These are phyloP conservation scores for Tritrichomonas foetus DNA, from an alignment of 208 protist genomes.

Conservation along the genomic window DNA sequence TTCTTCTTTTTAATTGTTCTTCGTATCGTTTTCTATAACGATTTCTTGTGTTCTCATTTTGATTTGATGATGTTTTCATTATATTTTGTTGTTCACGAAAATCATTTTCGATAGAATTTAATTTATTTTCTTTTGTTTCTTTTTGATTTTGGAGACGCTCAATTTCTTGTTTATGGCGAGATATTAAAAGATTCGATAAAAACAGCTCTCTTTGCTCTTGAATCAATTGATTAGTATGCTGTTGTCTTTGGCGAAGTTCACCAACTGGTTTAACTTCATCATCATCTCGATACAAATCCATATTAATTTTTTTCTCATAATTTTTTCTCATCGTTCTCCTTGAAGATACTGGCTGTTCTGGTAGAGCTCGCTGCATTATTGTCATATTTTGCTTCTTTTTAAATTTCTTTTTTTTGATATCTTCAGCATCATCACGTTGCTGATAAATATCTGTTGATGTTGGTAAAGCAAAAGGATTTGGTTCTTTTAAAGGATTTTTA, in stretches of 20 bases:
- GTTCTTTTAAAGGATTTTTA: too few species aligned
- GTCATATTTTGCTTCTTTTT: background rate
- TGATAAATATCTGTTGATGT: background rate
- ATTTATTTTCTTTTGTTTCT: background rate
- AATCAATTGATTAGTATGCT: background rate
- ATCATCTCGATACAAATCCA: background rate
- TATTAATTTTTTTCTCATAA: background rate
- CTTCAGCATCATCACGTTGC: background rate
- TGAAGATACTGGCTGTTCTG: background rate
- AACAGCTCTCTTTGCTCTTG: constrained; percentile 12
- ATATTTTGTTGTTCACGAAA: background rate
- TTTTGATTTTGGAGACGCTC: background rate
- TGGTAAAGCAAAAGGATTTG: constrained; percentile 1
- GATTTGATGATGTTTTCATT: background rate
- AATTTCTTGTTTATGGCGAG: background rate
- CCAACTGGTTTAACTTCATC: background rate
- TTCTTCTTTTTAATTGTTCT: background rate
- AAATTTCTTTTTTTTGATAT: background rate
- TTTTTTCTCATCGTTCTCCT: background rate
- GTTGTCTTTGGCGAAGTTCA: constrained; percentile 17
- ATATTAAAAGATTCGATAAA: background rate
- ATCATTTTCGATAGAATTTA: background rate
- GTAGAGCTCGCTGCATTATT: background rate
- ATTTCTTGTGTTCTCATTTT: background rate
- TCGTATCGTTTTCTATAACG: background rate